Evolutionary conservation across 1,284 basidiomycete species (phyloP), one percentile per base, ranked within the genome.

Genomic region (Pyrrhoderma noxium): DNA sequence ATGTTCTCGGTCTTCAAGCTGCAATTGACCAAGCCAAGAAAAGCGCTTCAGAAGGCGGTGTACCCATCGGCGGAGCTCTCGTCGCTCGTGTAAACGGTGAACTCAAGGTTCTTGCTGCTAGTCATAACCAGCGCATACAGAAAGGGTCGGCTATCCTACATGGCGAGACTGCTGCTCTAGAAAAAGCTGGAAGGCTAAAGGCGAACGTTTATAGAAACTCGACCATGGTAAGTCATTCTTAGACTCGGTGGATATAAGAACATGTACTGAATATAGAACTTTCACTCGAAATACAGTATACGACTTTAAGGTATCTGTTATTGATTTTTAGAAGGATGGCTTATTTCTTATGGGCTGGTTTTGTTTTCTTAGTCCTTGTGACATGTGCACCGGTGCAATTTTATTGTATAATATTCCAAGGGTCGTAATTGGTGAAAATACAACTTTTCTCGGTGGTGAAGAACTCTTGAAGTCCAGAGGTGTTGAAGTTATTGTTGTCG

Each of bases 371-470:
- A 79, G 76, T 51, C 81, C 80, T 1, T 82, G 81, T 55, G 72
- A 65, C 53, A 81, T 81, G 80, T 82, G 81, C 57, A 72, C 76
- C 1, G 80, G 79, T 9, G 75, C 80, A 1, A 75, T 79, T 35
- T 57, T 80, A 19, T 66, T 82, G 2, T 82, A 80, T 64, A 73
- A 72, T 47, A 79, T 82, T 23, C 76, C 75, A 3, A 71, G 79
- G 8, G 73, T 82, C 7, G 79, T 84, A 13, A 74, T 82, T 42
- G 79, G 77, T 5, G 80, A 82, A 60, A 78, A 79, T 56, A 34
- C 49, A 9, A 82, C 68, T 47, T 77, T 71, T 57, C 55, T 67
- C 2, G 77, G 77, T 8, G 71, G 67, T 0, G 79, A 81, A 56
- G 72, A 73, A 5, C 61, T 79, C 13, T 66, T 82, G 16, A 69